Evolutionary conservation across 805 yeast genomes (phyloP), one percentile per base, ranked within the genome.

Genomic region (Metschnikowia colocasiae): DNA sequence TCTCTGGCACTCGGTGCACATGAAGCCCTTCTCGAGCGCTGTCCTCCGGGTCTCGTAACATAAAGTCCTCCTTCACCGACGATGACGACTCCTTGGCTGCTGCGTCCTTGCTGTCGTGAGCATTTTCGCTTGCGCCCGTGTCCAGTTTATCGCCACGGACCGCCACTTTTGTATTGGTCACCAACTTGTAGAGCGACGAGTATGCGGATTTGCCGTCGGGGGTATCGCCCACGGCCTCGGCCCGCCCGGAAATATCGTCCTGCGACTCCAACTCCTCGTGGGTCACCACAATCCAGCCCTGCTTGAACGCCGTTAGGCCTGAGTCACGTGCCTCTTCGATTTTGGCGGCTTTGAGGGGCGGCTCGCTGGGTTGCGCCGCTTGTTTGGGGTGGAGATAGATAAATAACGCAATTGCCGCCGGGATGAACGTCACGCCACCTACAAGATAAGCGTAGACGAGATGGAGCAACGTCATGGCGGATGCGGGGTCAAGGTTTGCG

Each of bases 271-370:
- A 41, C 60, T 83, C 87, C 54, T 86, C 92, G 50, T 81, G 82
- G 0, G 95, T 86, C n/a, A 91, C 91, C 2, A 85, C 80, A 2
- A 89, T 67, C 95, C 95, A 87, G 7, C 95, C 96, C 9, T 80
- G 69, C 59, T 76, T 79, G 55, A 65, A 76, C 0, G 88, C 77
- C 22, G 81, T 80, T 1, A 85, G 78, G 3, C 94, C 95, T 0
- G 79, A 62, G n/a, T 73, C 70, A 33, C 68, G 65, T 10, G 67
- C 64, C 55, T 86, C 91, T 47, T 83, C 82, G n/a, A 85, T 58
- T 50, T 79, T 82, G 0, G 86, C 86, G 3, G 83, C 81, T 52
- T 76, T 81, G 43, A 83, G 65, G 4, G 55, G 51, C 4, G 64
- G 62, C 2, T 48, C 43, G 2, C 31, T 40, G 8, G 34, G n/a